Conservation (phyloP, 129 eudicot genomes). For the Escallonia rubra region DNA sequence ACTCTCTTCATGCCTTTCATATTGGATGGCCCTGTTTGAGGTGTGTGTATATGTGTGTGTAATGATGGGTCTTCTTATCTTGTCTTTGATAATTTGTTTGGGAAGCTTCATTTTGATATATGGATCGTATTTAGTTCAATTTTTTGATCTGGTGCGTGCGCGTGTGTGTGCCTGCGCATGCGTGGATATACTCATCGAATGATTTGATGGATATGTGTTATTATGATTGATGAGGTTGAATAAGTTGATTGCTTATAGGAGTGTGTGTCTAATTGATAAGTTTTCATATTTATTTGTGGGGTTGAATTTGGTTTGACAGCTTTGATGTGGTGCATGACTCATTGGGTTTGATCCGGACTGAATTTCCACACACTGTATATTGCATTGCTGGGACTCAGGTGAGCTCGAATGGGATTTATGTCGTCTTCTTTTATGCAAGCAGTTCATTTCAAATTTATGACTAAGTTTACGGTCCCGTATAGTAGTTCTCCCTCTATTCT, state of each 20-base stretch:
- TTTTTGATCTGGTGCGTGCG: too few relatives aligned
- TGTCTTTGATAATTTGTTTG: not conserved
- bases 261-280: not conserved
- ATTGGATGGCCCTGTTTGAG: slow-evolving; percentile 98
- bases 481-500: not conserved
- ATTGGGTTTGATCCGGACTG: slow-evolving; percentile 81
- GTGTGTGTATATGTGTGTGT: slow-evolving; percentile 22
- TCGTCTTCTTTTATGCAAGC: not conserved
- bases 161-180: too few relatives aligned
- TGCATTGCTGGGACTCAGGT: slow-evolving; percentile 94
- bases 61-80: not conserved
- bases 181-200: too few relatives aligned
- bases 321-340: slow-evolving; percentile 86
- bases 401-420: slow-evolving; percentile 3
- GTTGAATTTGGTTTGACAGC: slow-evolving; percentile 33
- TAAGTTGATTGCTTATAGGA: too few relatives aligned
- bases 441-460: not conserved
- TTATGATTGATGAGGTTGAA: too few relatives aligned
- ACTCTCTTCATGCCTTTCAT: slow-evolving; percentile 88
- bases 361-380: slow-evolving; percentile 81
- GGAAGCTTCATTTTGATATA: too few relatives aligned
- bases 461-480: not conserved
- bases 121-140: too few relatives aligned
- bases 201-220: too few relatives aligned
- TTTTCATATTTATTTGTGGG: slow-evolving; percentile 3